Percentiles rank a stretch among this genome's conserved stretches.
Conservation (phyloP, 805 yeast genomes). For the Hanseniaspora opuntiae region DNA sequence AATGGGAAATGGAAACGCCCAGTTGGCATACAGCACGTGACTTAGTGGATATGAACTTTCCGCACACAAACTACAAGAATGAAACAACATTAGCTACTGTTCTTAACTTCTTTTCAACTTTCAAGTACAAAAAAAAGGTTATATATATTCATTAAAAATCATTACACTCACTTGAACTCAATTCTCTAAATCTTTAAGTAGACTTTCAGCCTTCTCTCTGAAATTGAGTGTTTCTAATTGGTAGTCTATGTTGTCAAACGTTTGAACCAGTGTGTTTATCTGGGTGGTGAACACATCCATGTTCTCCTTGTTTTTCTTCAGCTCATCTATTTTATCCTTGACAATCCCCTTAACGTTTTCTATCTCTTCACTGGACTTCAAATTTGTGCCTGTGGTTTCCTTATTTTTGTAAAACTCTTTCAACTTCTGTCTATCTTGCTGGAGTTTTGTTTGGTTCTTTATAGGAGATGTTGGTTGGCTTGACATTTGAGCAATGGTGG, state of each 20-base stretch:
- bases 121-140: too few relatives aligned
- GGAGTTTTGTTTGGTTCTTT: constrained; percentile 5
- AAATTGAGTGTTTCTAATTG: not conserved
- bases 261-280: not conserved
- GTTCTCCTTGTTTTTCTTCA: not conserved
- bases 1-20: too few relatives aligned
- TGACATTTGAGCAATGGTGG: not conserved
- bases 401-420: constrained; percentile 7
- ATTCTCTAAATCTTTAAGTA: not conserved
- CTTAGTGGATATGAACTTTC: too few relatives aligned
- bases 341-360: not conserved
- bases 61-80: too few relatives aligned
- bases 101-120: too few relatives aligned
- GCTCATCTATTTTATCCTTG: not conserved
- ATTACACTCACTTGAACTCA: not conserved
- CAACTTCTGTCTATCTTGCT: constrained; percentile 6
- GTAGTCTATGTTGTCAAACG: not conserved
- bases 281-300: not conserved
- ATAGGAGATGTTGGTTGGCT: not conserved
- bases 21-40: too few relatives aligned
- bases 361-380: constrained; percentile 1
- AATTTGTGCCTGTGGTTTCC: not conserved
- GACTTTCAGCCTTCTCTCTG: not conserved
- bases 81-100: too few relatives aligned
- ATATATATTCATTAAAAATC: too few relatives aligned